A percentile compares a stretch with the other conserved stretches of the same genome.
Evolutionary conservation across 2,329 filamentous ascomycete species (phyloP).

Genomic region (Shiraia bambusicola): DNA sequence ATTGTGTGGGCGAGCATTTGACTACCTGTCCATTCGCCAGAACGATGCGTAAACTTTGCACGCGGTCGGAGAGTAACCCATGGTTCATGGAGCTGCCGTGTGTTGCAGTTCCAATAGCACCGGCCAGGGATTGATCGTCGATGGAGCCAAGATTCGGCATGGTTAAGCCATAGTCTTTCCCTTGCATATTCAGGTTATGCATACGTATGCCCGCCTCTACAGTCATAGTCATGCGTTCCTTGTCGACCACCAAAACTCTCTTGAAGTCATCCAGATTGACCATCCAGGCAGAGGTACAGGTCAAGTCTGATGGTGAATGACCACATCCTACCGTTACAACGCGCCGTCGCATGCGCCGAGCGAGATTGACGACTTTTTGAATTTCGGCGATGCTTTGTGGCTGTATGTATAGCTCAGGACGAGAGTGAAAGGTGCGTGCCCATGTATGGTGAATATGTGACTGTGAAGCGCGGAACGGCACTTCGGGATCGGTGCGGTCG

Average conservation of each 20-base stretch:
- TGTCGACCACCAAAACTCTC: constrained; percentile 69
- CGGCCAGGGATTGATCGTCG: constrained; percentile 88
- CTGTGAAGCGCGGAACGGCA: constrained; percentile 75
- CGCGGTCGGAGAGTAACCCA: constrained; percentile 78
- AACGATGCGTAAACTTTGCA: constrained; percentile 75
- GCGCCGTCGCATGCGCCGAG: constrained; percentile 76
- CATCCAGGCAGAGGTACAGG: constrained; percentile 91
- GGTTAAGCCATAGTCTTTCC: constrained; percentile 75
- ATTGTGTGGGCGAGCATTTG: constrained; percentile 66
- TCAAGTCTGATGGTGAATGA: constrained; percentile 89
- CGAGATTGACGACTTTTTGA: constrained; percentile 78
- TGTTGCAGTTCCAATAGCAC: constrained; percentile 88
- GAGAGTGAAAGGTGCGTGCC: constrained; percentile 88
- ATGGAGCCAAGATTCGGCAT: constrained; percentile 94
- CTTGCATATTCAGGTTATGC: constrained; percentile 68
- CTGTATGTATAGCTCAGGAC: constrained; percentile 87
- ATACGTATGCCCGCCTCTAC: constrained; percentile 90
- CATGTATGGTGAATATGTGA: constrained; percentile 85
- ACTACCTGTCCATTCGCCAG: constrained; percentile 76
- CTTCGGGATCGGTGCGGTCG: constrained; percentile 57
- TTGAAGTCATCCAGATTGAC: constrained; percentile 87
- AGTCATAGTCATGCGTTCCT: constrained; percentile 64
- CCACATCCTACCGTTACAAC: constrained; percentile 85
- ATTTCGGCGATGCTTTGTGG: constrained; percentile 79
- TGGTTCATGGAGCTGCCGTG: constrained; percentile 86